A percentile compares a stretch with the other conserved stretches of the same genome.
Conservation (phyloP, 2,329 filamentous ascomycete species). For the Penicillium freii region DNA sequence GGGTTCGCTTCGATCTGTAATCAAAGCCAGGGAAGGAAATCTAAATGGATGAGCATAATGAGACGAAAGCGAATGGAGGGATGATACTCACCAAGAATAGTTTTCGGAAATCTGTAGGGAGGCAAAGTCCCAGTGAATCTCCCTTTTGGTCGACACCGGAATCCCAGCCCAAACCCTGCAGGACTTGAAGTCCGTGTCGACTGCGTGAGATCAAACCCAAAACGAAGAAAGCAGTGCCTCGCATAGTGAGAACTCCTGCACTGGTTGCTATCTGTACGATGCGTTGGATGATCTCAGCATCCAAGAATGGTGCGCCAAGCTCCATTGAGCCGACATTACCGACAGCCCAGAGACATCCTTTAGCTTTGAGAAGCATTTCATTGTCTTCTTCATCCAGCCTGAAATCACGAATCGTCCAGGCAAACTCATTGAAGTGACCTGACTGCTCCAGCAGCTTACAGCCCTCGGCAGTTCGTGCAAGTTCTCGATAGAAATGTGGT, state of each 20-base stretch:
- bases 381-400: conserved; percentile 79
- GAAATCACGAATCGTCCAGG: conserved; percentile 80
- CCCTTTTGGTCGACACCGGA: conserved; percentile 82
- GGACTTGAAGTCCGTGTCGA: conserved; percentile 84
- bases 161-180: conserved; percentile 89
- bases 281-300: conserved; percentile 79
- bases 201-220: conserved; percentile 89
- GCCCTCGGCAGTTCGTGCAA: conserved; percentile 88
- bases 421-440: conserved; percentile 94
- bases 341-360: conserved; percentile 95
- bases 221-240: conserved; percentile 96
- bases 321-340: conserved; percentile 99
- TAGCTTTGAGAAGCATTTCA: conserved; percentile 87
- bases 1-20: conserved; percentile 43
- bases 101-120: conserved; percentile 74
- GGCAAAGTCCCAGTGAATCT: conserved; percentile 79
- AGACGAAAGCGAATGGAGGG: neutral
- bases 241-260: conserved; percentile 85
- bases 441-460: conserved; percentile 88
- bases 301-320: conserved; percentile 88
- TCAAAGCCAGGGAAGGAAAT: conserved; percentile 42
- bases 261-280: conserved; percentile 86
- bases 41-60: conserved; percentile 27
- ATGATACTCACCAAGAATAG: conserved; percentile 67
- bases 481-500: conserved; percentile 96